phyloP scores from a whole-genome alignment of 805 yeast genomes.

The Yamadazyma sp. region DNA sequence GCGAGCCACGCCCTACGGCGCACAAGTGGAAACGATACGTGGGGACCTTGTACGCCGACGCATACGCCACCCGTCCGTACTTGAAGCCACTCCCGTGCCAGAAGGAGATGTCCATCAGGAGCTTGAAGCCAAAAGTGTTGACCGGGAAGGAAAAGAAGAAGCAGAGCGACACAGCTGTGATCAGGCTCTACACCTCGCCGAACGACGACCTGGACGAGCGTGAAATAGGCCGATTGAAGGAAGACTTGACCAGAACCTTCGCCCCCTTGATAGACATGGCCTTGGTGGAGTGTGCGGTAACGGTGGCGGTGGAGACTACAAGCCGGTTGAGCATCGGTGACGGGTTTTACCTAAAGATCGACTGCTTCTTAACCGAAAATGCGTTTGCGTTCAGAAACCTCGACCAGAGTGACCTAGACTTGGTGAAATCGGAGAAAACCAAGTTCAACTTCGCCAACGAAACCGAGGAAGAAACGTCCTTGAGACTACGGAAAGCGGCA shows the following conservation, averaged over 20 bases:
- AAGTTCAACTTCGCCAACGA: constrained; percentile 40
- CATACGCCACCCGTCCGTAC: constrained; percentile 74
- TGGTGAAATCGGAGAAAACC: constrained; percentile 18
- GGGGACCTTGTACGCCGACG: constrained; percentile 60
- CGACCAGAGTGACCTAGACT: constrained; percentile 13
- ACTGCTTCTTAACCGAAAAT: constrained; percentile 53
- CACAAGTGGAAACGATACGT: constrained; percentile 44
- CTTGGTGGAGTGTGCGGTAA: constrained; percentile 54
- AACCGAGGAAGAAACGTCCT: constrained; percentile 50
- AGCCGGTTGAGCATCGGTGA: constrained; percentile 69
- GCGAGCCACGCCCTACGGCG: neutral
- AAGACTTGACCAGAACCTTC: constrained; percentile 62
- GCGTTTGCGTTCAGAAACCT: constrained; percentile 28
- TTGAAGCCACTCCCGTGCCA: constrained; percentile 46
- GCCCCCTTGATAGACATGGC: constrained; percentile 62
- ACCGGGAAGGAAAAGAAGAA: constrained; percentile 16
- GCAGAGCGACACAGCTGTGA: constrained; percentile 30
- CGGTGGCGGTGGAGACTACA: constrained; percentile 57
- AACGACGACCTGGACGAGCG: constrained; percentile 28
- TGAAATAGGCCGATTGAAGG: constrained; percentile 78
- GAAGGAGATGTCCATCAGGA: constrained; percentile 39
- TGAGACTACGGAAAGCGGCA: constrained; percentile 55
- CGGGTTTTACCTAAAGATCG: constrained; percentile 65
- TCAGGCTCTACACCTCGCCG: constrained; percentile 30
- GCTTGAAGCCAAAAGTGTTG: constrained; percentile 25